A percentile compares a stretch with the other conserved stretches of the same genome.
These are phyloP conservation scores for Nematocida displodere DNA, from an alignment of 371 early-diverging fungal genomes.

Conservation along the genomic window DNA sequence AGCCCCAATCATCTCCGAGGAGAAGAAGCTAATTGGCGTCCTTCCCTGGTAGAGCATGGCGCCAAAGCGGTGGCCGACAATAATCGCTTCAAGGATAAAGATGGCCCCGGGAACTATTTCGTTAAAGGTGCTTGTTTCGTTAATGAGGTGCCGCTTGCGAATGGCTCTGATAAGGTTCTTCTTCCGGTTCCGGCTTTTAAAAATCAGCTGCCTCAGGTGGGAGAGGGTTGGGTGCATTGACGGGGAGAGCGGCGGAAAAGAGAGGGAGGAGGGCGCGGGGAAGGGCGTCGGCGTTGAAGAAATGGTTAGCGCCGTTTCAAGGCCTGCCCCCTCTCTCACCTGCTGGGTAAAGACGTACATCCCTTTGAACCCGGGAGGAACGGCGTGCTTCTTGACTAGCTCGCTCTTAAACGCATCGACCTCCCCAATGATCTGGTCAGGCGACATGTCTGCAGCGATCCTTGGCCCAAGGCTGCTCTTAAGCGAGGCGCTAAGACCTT, in stretches of 20 bases:
- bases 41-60: not conserved
- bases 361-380: no score
- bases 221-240: no score
- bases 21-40: not conserved
- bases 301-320: no score
- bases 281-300: no score
- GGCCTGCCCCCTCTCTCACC: no score
- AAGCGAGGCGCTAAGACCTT: slow-evolving; percentile 7
- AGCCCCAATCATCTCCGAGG: not conserved
- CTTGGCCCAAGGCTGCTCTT: not conserved
- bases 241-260: no score
- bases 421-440: slow-evolving; percentile 9
- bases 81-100: not conserved
- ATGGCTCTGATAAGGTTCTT: slow-evolving; percentile 1
- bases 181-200: not conserved
- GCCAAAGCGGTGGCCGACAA: not conserved
- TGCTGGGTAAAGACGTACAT: no score
- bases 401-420: slow-evolving; percentile 7
- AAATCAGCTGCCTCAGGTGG: not conserved
- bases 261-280: no score
- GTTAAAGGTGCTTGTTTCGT: not conserved
- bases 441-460: not conserved
- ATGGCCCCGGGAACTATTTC: no score
- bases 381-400: not conserved
- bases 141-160: not conserved